Percentiles rank a stretch among this genome's conserved stretches.
phyloP scores from a whole-genome alignment of 441 rosid genomes.

The Oxalis stricta region DNA sequence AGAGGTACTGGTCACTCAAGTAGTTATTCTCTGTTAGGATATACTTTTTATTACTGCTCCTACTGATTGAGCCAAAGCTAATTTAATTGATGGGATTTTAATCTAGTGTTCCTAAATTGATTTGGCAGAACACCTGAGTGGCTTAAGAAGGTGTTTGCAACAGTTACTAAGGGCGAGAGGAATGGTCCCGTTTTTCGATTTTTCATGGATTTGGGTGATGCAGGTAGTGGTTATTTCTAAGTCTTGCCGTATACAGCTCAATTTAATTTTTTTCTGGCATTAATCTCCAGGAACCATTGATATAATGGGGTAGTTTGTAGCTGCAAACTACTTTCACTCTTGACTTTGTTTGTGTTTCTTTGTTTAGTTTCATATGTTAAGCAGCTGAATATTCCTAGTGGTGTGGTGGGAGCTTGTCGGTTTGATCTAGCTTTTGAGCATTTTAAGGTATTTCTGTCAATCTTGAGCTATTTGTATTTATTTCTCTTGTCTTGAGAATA shows the following conservation, averaged over 20 bases:
- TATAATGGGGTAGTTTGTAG: not conserved
- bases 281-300: not conserved
- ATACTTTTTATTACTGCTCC: too few species aligned
- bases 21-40: too few species aligned
- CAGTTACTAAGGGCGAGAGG: constrained; percentile 68
- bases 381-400: constrained; percentile 80
- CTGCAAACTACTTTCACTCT: constrained; percentile 2
- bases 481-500: too few species aligned
- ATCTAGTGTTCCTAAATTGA: constrained; percentile 8
- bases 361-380: constrained; percentile 88
- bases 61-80: too few species aligned
- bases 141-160: constrained; percentile 80
- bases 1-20: too few species aligned
- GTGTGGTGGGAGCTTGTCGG: constrained; percentile 94
- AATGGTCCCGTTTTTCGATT: constrained; percentile 85
- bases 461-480: constrained; percentile 4
- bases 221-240: constrained; percentile 32
- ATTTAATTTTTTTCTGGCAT: not conserved
- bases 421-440: constrained; percentile 93
- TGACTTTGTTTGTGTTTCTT: constrained; percentile 15
- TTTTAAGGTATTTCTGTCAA: constrained; percentile 60
- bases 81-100: too few species aligned
- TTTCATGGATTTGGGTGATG: constrained; percentile 94
- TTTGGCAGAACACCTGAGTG: constrained; percentile 74
- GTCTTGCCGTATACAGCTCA: too few species aligned